Evolutionary conservation across 768 basidiomycete species (phyloP).

Genomic region (Suillus lakei): DNA sequence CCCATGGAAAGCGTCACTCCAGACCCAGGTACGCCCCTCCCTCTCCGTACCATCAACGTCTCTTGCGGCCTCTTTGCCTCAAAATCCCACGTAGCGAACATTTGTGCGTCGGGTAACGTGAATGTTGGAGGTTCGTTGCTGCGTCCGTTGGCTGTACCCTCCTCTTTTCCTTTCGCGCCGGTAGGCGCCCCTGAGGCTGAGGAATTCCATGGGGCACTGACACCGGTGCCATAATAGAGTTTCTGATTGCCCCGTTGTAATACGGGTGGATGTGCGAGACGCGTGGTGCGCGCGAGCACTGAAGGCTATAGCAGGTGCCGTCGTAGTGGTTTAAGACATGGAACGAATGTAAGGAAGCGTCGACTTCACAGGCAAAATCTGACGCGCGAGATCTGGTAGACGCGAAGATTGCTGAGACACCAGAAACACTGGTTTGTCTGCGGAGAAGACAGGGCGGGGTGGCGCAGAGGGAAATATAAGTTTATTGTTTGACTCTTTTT

Average conservation of each 20-base stretch:
- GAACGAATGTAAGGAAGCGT: not conserved
- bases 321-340: not conserved
- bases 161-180: constrained; percentile 31
- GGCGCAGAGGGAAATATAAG: constrained; percentile 38
- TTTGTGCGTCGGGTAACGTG: constrained; percentile 49
- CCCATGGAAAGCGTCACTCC: constrained; percentile 21
- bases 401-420: constrained; percentile 67
- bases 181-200: constrained; percentile 23
- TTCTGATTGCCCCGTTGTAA: constrained; percentile 52
- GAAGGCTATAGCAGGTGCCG: constrained; percentile 44
- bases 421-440: constrained; percentile 63
- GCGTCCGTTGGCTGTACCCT: constrained; percentile 23
- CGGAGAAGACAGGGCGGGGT: constrained; percentile 45
- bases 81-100: constrained; percentile 56
- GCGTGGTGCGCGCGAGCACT: constrained; percentile 62
- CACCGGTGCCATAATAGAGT: constrained; percentile 44
- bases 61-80: constrained; percentile 49
- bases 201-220: constrained; percentile 52
- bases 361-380: constrained; percentile 68
- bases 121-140: constrained; percentile 33
- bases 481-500: constrained; percentile 55
- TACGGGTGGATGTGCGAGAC: constrained; percentile 67
- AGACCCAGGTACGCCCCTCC: constrained; percentile 24
- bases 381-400: constrained; percentile 68
- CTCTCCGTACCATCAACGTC: constrained; percentile 35